phyloP scores from a whole-genome alignment of 129 eudicot species.

The Lactuca sativa region DNA sequence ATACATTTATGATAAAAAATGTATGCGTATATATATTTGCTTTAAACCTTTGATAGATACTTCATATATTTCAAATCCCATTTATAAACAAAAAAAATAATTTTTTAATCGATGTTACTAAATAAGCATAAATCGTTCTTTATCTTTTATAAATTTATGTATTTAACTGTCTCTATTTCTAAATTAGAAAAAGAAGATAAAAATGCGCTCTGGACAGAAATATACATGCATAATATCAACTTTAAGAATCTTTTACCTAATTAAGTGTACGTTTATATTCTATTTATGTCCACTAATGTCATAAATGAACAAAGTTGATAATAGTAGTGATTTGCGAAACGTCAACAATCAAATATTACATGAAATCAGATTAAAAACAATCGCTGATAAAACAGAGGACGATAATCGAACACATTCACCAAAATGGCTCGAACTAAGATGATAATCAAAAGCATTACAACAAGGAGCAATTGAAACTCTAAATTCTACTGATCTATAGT shows the following conservation, averaged over 20 bases:
- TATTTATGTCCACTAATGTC: slow-evolving; percentile 14
- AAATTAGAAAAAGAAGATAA: background rate
- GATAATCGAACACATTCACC: slow-evolving; percentile 21
- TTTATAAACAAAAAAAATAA: background rate
- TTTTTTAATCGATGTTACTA: background rate
- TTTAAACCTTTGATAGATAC: no score
- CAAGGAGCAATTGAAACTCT: slow-evolving; percentile 3
- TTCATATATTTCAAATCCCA: background rate
- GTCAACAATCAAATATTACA: background rate
- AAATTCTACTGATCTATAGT: background rate
- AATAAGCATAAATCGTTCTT: background rate
- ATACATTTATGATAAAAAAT: no score
- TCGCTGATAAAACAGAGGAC: background rate
- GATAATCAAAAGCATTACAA: background rate
- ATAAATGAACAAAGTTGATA: slow-evolving; percentile 18
- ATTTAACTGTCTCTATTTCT: background rate
- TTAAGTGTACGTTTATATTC: slow-evolving; percentile 25
- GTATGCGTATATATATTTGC: no score
- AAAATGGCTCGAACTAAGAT: background rate
- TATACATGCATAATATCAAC: slow-evolving; percentile 19
- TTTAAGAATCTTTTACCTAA: background rate
- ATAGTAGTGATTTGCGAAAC: background rate
- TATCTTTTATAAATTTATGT: background rate
- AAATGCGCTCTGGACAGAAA: slow-evolving; percentile 7
- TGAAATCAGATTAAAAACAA: background rate